Conservation (phyloP, 1,284 basidiomycete genomes). For the Tilletia indica region DNA sequence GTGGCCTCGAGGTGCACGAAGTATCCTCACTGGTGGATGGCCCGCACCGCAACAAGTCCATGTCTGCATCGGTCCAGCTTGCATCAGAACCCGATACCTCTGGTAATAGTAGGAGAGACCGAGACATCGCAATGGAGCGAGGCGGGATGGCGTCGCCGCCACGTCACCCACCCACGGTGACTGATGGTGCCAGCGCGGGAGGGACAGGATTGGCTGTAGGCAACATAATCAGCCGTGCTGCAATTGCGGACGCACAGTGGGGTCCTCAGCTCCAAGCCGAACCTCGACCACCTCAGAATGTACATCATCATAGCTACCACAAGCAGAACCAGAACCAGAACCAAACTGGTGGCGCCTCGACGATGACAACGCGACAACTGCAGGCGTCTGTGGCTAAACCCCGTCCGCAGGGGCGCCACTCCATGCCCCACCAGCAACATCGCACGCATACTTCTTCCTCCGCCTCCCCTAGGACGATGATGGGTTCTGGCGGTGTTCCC, state of each 20-base stretch:
- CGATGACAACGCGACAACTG: background rate
- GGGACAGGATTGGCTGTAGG: constrained; percentile 3
- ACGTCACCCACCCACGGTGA: background rate
- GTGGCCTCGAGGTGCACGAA: background rate
- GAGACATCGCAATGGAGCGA: background rate
- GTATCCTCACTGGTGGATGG: background rate
- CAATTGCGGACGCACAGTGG: constrained; percentile 10
- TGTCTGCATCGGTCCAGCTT: constrained; percentile 4
- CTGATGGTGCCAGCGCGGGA: background rate
- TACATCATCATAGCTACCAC: background rate
- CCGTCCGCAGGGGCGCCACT: background rate
- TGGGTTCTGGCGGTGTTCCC: background rate
- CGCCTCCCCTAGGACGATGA: background rate
- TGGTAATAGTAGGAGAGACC: background rate
- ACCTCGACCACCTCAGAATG: too few species aligned
- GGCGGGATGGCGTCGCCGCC: background rate
- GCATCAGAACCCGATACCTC: background rate
- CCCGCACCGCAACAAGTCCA: background rate
- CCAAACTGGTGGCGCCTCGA: background rate
- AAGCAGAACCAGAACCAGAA: background rate
- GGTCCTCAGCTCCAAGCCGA: background rate
- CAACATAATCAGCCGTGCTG: background rate
- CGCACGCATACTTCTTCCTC: background rate
- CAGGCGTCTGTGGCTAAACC: background rate
- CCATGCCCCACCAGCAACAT: background rate